phyloP scores from a whole-genome alignment of 305 asterid species.

The Fraxinus floribunda region DNA sequence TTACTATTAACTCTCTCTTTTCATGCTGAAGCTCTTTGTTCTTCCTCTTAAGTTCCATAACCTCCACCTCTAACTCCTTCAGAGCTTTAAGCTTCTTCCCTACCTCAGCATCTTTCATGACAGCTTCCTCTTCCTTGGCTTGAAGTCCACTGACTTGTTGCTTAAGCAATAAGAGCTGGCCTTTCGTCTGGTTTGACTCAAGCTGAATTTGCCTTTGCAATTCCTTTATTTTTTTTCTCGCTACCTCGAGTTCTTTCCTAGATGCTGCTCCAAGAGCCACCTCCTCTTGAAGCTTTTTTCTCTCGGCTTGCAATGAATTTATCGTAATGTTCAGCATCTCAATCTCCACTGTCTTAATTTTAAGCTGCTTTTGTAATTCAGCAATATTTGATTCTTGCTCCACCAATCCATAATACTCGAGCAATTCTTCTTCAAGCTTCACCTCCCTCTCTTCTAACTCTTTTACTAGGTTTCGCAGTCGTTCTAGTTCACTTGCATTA shows the following conservation, averaged over 20 bases:
- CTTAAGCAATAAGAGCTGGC: constrained; percentile 79
- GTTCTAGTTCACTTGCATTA: constrained; percentile 71
- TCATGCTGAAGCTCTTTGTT: constrained; percentile 93
- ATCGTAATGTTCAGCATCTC: constrained; percentile 88
- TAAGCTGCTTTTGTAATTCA: constrained; percentile 84
- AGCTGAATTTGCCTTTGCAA: constrained; percentile 87
- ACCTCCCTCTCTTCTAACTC: constrained; percentile 92
- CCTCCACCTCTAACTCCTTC: constrained; percentile 82
- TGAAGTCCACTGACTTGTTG: constrained; percentile 90
- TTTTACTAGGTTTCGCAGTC: constrained; percentile 58
- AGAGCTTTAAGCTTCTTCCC: constrained; percentile 78
- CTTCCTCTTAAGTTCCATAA: constrained; percentile 84
- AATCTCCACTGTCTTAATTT: constrained; percentile 76
- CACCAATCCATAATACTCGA: constrained; percentile 81
- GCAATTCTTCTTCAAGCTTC: constrained; percentile 90
- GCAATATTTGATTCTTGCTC: constrained; percentile 79
- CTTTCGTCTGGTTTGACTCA: constrained; percentile 87
- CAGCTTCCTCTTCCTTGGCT: constrained; percentile 70
- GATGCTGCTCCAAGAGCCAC: constrained; percentile 53
- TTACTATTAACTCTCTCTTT: constrained; percentile 72
- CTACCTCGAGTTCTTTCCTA: constrained; percentile 66
- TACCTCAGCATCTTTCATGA: constrained; percentile 54
- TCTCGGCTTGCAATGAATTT: constrained; percentile 75
- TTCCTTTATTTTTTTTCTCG: constrained; percentile 78
- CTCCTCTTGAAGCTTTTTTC: constrained; percentile 91